Conservation (phyloP, 2,329 filamentous ascomycete genomes). For the Penicillium sp. region DNA sequence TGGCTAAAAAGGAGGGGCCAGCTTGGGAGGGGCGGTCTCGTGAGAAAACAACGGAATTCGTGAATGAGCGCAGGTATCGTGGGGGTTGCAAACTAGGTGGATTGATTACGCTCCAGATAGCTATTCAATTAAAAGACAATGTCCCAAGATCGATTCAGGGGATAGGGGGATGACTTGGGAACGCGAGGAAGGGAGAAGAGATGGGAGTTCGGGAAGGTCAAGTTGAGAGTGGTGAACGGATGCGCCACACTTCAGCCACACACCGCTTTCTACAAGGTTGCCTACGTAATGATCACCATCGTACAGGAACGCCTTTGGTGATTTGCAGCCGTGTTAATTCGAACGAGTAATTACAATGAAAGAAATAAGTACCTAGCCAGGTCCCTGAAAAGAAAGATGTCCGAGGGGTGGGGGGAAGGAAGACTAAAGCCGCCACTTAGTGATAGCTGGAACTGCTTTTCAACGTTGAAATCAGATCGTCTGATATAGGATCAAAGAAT, state of each 20-base stretch:
- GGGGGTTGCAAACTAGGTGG: constrained; percentile 12
- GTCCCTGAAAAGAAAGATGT: neutral
- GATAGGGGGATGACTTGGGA: constrained; percentile 22
- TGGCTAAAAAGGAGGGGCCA: constrained; percentile 28
- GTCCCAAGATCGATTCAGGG: constrained; percentile 22
- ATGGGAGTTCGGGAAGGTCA: constrained; percentile 28
- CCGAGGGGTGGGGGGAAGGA: neutral
- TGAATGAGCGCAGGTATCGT: constrained; percentile 8
- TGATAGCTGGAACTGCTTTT: neutral
- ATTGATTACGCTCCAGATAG: constrained; percentile 12
- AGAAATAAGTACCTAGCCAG: neutral
- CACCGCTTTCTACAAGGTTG: constrained; percentile 16
- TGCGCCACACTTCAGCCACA: constrained; percentile 27
- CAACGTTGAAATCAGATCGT: neutral
- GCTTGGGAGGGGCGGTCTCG: constrained; percentile 36
- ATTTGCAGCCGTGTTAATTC: neutral
- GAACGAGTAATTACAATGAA: neutral
- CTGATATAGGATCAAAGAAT: neutral
- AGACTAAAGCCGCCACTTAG: neutral
- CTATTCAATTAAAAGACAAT: constrained; percentile 12
- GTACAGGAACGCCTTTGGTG: neutral
- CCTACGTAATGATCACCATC: constrained; percentile 4
- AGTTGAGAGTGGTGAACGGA: constrained; percentile 23
- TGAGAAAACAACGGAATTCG: constrained; percentile 30
- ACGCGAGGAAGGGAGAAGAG: constrained; percentile 25